Conservation (phyloP, 768 basidiomycete species). For the Mrakia hoshinonis region DNA sequence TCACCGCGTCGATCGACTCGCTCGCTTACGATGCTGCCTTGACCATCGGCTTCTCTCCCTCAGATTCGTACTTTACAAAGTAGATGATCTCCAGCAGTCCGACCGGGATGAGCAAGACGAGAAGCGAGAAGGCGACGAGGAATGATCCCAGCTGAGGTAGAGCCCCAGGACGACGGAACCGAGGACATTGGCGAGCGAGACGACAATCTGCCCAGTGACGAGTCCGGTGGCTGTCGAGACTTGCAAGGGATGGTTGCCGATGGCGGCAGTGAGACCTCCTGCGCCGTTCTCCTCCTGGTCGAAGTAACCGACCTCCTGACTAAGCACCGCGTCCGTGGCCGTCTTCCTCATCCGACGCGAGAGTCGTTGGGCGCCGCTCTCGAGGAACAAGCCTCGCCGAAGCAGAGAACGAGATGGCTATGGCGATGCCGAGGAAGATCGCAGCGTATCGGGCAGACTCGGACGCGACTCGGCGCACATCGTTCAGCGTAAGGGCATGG, state of each 20-base stretch:
- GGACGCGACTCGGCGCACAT: no score
- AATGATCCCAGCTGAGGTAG: constrained; percentile 2
- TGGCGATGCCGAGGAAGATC: no score
- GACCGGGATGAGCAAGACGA: constrained; percentile 15
- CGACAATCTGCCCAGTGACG: constrained; percentile 34
- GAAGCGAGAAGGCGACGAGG: constrained; percentile 18
- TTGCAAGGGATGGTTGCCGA: constrained; percentile 33
- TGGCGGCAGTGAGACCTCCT: constrained; percentile 36
- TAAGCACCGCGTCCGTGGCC: constrained; percentile 31
- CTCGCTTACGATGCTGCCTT: not conserved
- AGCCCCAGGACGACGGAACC: not conserved
- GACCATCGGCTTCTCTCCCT: not conserved
- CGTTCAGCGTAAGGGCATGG: no score
- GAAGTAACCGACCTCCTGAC: constrained; percentile 39
- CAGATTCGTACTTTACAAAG: constrained; percentile 5
- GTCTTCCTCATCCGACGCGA: constrained; percentile 9
- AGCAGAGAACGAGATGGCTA: no score
- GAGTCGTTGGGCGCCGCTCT: constrained; percentile 22
- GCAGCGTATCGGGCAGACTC: no score
- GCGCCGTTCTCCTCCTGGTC: constrained; percentile 33
- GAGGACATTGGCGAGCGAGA: constrained; percentile 29
- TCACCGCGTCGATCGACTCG: constrained; percentile 18
- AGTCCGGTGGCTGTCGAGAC: constrained; percentile 35
- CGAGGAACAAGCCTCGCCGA: not conserved
- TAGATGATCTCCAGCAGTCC: constrained; percentile 6